phyloP scores from a whole-genome alignment of 495 filamentous ascomycete species.

The Pseudevernia furfuracea region DNA sequence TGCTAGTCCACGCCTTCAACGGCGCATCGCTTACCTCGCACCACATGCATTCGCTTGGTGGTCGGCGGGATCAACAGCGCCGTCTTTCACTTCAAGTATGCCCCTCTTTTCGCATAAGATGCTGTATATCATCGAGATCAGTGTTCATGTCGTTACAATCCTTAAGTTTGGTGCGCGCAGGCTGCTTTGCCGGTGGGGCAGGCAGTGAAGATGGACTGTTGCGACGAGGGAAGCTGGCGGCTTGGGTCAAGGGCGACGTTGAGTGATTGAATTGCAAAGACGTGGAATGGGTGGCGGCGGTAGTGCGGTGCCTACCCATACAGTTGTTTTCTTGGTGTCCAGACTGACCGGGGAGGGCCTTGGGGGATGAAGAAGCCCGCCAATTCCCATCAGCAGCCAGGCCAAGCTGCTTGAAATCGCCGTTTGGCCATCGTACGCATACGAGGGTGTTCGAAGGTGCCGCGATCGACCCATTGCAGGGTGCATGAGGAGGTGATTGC shows the following conservation, averaged over 20 bases:
- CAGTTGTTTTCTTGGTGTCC: background rate
- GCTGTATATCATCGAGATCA: background rate
- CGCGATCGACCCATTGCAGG: background rate
- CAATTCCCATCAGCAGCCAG: background rate
- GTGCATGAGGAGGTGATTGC: background rate
- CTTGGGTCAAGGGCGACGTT: background rate
- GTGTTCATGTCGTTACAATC: background rate
- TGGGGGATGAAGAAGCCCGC: background rate
- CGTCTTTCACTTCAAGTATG: background rate
- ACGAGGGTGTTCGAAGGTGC: background rate
- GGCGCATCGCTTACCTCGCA: too few species aligned
- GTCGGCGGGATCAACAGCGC: background rate
- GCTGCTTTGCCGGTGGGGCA: background rate
- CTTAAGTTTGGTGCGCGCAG: background rate
- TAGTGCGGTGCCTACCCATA: background rate
- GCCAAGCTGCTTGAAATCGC: background rate
- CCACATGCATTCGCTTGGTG: background rate
- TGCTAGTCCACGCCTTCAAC: too few species aligned
- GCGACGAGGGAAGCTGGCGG: background rate
- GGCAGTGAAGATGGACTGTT: background rate
- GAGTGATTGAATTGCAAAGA: background rate
- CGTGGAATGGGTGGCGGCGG: background rate
- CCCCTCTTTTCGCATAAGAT: background rate
- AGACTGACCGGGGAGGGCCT: background rate
- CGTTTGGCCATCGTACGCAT: background rate